Percentiles rank a stretch among this genome's conserved stretches.
These are phyloP conservation scores for Monosporascus sp. DNA, from an alignment of 2,329 filamentous ascomycete species.

Conservation along the genomic window DNA sequence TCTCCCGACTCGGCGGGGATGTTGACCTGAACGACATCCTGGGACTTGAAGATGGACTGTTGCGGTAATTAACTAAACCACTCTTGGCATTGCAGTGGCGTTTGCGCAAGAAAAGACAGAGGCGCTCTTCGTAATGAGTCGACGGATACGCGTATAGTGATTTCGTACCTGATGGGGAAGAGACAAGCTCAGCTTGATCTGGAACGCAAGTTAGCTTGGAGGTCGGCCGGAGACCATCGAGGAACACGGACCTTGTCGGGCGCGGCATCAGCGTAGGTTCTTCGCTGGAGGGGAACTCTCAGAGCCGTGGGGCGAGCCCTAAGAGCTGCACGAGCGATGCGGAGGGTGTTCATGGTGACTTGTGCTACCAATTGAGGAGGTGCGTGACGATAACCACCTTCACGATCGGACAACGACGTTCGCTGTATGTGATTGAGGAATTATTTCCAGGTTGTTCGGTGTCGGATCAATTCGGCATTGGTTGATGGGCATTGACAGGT, in stretches of 20 bases:
- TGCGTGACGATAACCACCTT: constrained; percentile 39
- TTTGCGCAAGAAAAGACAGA: neutral
- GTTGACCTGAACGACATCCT: constrained; percentile 89
- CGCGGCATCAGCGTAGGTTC: constrained; percentile 86
- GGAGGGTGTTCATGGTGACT: constrained; percentile 85
- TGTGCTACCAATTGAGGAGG: constrained; percentile 42
- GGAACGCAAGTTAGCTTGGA: constrained; percentile 25
- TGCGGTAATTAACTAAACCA: constrained; percentile 48
- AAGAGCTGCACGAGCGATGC: constrained; percentile 85
- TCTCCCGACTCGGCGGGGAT: constrained; percentile 96
- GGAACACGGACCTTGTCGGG: constrained; percentile 64
- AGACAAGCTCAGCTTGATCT: constrained; percentile 96
- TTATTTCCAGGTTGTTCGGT: neutral
- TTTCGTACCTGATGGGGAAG: constrained; percentile 93
- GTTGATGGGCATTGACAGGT: neutral
- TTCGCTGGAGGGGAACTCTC: constrained; percentile 71
- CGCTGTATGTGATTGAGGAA: constrained; percentile 24
- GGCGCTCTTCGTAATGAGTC: neutral
- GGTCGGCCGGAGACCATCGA: constrained; percentile 3
- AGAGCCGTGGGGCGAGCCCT: constrained; percentile 74
- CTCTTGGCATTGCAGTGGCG: neutral
- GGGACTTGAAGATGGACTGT: constrained; percentile 65
- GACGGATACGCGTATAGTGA: neutral
- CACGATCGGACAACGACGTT: constrained; percentile 36
- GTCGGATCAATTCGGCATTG: neutral